phyloP scores from a whole-genome alignment of 2,329 filamentous ascomycete species.

The Myotisia sp. region DNA sequence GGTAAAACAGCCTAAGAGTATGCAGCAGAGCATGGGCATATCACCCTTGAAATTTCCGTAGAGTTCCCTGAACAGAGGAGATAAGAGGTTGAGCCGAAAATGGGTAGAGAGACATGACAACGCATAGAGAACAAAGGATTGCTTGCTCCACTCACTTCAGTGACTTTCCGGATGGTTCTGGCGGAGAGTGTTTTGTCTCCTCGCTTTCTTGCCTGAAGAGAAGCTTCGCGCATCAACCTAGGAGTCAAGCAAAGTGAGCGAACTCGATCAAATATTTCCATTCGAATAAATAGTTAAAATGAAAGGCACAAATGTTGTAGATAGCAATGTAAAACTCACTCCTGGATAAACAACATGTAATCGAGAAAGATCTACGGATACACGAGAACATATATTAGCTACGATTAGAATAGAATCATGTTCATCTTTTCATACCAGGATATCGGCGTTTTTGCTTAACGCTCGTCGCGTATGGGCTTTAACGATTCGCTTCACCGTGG shows the following conservation, averaged over 20 bases:
- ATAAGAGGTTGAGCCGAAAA: too few relatives aligned
- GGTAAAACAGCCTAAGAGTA: too few relatives aligned
- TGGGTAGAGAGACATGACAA: too few relatives aligned
- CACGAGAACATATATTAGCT: too few relatives aligned
- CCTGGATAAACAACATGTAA: slow-evolving; percentile 66
- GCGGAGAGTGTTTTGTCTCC: slow-evolving; percentile 63
- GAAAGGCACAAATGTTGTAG: background rate
- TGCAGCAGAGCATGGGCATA: background rate
- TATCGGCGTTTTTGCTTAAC: slow-evolving; percentile 72
- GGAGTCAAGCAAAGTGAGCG: slow-evolving; percentile 1
- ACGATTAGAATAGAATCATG: background rate
- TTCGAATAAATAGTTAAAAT: slow-evolving; percentile 1
- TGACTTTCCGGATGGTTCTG: slow-evolving; percentile 61
- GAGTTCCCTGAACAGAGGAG: slow-evolving; percentile 43
- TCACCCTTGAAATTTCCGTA: slow-evolving; percentile 57
- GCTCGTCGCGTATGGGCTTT: slow-evolving; percentile 74
- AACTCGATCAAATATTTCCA: too few relatives aligned
- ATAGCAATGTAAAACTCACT: slow-evolving; percentile 29
- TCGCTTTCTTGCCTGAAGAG: slow-evolving; percentile 58
- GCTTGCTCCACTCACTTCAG: slow-evolving; percentile 44
- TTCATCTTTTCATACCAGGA: slow-evolving; percentile 47
- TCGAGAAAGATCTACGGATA: slow-evolving; percentile 61
- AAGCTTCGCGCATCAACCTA: slow-evolving; percentile 66
- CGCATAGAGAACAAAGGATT: background rate
- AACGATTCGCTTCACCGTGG: slow-evolving; percentile 74